phyloP scores from a whole-genome alignment of 768 basidiomycete species.

The Boletus rufocinnamomeus region DNA sequence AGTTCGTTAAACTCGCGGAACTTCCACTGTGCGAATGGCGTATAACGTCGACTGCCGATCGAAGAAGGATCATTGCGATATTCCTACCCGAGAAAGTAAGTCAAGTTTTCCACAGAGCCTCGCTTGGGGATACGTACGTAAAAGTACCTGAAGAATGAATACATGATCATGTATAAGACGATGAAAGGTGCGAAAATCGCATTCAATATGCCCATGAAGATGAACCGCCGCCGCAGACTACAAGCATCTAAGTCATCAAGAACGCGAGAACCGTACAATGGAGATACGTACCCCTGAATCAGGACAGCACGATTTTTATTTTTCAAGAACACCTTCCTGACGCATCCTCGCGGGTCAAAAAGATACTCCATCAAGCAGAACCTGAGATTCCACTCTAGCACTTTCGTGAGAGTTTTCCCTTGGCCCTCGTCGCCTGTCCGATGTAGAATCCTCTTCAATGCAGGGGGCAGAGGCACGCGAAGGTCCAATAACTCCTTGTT shows the following conservation, averaged over 20 bases:
- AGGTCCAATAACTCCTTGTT: slow-evolving; percentile 96
- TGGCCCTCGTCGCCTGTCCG: slow-evolving; percentile 54
- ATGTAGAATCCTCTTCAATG: slow-evolving; percentile 52
- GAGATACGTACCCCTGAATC: slow-evolving; percentile 72
- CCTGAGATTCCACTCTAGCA: slow-evolving; percentile 95
- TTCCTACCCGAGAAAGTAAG: slow-evolving; percentile 57
- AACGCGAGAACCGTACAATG: neutral
- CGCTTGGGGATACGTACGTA: slow-evolving; percentile 60
- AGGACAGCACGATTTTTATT: slow-evolving; percentile 75
- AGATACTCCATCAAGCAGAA: slow-evolving; percentile 96
- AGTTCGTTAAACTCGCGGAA: slow-evolving; percentile 99
- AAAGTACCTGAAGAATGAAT: slow-evolving; percentile 99
- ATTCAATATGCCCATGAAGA: slow-evolving; percentile 97
- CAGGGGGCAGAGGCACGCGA: slow-evolving; percentile 71
- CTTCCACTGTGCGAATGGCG: slow-evolving; percentile 95
- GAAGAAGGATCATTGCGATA: slow-evolving; percentile 98
- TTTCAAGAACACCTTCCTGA: slow-evolving; percentile 89
- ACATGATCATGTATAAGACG: slow-evolving; percentile 93
- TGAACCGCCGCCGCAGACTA: slow-evolving; percentile 82
- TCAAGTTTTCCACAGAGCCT: neutral
- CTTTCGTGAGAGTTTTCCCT: slow-evolving; percentile 81
- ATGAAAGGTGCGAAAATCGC: slow-evolving; percentile 97
- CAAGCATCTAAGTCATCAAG: slow-evolving; percentile 4
- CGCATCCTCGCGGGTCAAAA: slow-evolving; percentile 87
- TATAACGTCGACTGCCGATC: slow-evolving; percentile 90